Conservation (phyloP, 1,139 yeast genomes). For the Pichia sp. region DNA sequence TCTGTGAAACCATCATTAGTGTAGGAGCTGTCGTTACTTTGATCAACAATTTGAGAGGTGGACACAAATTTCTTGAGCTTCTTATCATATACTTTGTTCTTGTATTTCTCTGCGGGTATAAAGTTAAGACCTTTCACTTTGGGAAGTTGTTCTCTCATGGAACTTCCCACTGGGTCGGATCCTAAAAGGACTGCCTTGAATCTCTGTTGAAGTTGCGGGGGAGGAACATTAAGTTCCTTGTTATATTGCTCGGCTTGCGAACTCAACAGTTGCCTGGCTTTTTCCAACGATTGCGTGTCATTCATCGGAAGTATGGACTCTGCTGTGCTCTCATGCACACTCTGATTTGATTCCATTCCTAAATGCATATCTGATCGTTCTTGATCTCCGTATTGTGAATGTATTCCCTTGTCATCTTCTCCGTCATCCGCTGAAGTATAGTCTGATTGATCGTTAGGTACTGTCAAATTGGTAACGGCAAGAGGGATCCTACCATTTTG, state of each 20-base stretch:
- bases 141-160: too few species aligned
- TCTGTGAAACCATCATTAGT: too few species aligned
- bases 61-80: conserved; percentile 20
- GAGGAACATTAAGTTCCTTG: conserved; percentile 7
- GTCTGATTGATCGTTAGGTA: conserved; percentile 16
- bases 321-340: neutral
- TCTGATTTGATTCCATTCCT: neutral
- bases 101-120: conserved; percentile 26
- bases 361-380: too few species aligned
- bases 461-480: conserved; percentile 1
- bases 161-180: too few species aligned
- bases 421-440: conserved; percentile 23
- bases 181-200: too few species aligned
- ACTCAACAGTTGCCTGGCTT: conserved; percentile 1
- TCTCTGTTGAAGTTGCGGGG: conserved; percentile 6
- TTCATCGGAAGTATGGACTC: neutral
- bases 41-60: conserved; percentile 13
- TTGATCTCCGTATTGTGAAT: neutral
- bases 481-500: conserved; percentile 12
- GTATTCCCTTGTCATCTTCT: neutral
- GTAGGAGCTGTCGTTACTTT: neutral
- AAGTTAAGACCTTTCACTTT: conserved; percentile 22
- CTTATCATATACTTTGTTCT: conserved; percentile 25
- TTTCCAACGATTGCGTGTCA: neutral
- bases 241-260: conserved; percentile 5